These are phyloP conservation scores for Chalaropsis thielavioides DNA, from an alignment of 2,329 filamentous ascomycete species.

Conservation along the genomic window DNA sequence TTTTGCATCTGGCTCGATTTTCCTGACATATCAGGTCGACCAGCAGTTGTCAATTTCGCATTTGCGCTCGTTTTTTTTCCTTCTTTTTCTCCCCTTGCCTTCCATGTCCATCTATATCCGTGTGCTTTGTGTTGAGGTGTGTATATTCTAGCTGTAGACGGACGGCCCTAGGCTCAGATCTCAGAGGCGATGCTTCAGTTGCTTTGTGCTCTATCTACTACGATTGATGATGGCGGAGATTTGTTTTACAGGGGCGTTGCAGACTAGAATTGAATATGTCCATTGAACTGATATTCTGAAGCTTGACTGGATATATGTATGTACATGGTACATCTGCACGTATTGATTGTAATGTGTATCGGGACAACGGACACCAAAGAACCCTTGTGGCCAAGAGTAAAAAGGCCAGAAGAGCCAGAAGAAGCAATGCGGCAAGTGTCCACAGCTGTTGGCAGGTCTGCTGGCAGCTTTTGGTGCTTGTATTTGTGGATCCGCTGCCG, in stretches of 20 bases:
- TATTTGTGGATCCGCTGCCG: not conserved
- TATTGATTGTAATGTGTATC: no score
- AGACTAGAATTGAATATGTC: not conserved
- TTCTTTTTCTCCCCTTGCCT: not conserved
- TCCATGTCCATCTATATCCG: not conserved
- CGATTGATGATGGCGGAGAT: not conserved
- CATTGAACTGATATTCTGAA: not conserved
- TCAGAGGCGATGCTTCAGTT: not conserved
- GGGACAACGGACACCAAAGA: not conserved
- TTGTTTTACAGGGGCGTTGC: not conserved
- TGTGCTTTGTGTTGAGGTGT: not conserved
- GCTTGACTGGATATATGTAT: not conserved
- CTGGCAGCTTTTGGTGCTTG: not conserved
- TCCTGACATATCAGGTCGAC: not conserved
- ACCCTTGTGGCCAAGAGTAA: not conserved
- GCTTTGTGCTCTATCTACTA: not conserved
- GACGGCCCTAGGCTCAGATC: no score
- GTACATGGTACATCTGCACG: no score
- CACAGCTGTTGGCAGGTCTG: no score
- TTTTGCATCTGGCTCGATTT: slow-evolving; percentile 5
- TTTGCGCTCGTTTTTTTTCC: not conserved
- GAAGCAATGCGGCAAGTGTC: no score
- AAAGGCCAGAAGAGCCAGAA: not conserved
- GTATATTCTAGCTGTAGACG: not conserved
- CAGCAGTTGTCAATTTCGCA: slow-evolving; percentile 4